phyloP scores from a whole-genome alignment of 495 filamentous ascomycete genomes.

The Chaetomium fimeti region DNA sequence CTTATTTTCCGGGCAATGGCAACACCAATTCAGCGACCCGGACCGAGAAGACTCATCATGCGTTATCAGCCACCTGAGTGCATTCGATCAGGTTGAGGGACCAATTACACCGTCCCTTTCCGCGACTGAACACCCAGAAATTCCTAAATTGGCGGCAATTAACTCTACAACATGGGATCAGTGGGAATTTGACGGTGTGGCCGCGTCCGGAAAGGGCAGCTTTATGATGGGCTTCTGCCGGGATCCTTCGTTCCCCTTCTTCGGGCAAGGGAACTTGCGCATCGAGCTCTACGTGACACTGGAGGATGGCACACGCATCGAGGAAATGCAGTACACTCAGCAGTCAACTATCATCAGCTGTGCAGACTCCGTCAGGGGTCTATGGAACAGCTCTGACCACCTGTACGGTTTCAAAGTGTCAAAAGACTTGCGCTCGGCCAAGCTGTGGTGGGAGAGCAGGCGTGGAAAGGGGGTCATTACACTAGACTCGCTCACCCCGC shows the following conservation, averaged over 20 bases:
- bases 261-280: constrained; percentile 20
- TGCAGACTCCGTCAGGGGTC: not conserved
- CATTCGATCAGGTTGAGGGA: not conserved
- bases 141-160: constrained; percentile 20
- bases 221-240: constrained; percentile 10
- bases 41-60: not conserved
- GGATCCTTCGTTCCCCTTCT: constrained; percentile 16
- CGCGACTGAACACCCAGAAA: constrained; percentile 10
- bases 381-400: constrained; percentile 1
- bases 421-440: not conserved
- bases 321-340: constrained; percentile 9
- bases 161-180: constrained; percentile 30
- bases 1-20: too few species aligned
- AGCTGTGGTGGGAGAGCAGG: not conserved
- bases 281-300: constrained; percentile 18
- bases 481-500: not conserved
- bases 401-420: not conserved
- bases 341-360: not conserved
- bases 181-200: constrained; percentile 34
- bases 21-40: not conserved
- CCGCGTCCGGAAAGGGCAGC: constrained; percentile 2
- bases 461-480: not conserved
- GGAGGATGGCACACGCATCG: constrained; percentile 9
- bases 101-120: constrained; percentile 16
- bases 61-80: not conserved